Evolutionary conservation across 805 yeast species (phyloP), one percentile per base, ranked within the genome.

Genomic region (Candida namnaoensis): DNA sequence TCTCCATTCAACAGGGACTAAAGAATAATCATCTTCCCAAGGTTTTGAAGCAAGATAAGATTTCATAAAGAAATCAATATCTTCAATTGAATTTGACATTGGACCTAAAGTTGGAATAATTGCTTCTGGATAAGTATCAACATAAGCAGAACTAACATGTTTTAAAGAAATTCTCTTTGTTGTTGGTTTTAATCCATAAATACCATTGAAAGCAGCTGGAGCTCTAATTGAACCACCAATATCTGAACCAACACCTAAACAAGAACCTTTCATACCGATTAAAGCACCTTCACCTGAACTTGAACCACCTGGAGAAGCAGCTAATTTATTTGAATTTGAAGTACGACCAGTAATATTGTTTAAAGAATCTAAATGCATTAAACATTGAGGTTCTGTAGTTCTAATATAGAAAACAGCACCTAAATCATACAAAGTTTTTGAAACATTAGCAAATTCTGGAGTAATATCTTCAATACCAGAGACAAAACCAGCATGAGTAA

Each of bases 241-340:
- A 54, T 81, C 88, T 26, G 83, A 74, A 35, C 87, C 87, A 36
- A 77, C 65, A 15, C 83, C 90, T 36, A 81, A 47, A 1, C 78
- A 72, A 15, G 84, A 75, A 6, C 77, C 86, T 41, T 69, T 73
- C 56, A 75, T 68, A 3, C 74, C 76, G 40, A 78, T 73, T 45
- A 76, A 56, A 0, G 83, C 78, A 47, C 86, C 84, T 57, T 80
- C 88, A 45, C 88, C 88, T 34, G 83, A 81, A 4, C 84, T 76
- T 1, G 83, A 76, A n/a, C 88, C 88, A 47, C 88, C 87, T 3
- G 82, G 69, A 15, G 82, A 72, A 44, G 79, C 64, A 25, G 68
- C 60, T 34, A 78, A 64, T 49, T 81, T 80, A 58, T 65, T 61
- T 1, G 84, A 75, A 53, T 80, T 80, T 53, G 73, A 65, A 6